Conservation (phyloP, 768 basidiomycete genomes). For the Kwoniella botswanensis region DNA sequence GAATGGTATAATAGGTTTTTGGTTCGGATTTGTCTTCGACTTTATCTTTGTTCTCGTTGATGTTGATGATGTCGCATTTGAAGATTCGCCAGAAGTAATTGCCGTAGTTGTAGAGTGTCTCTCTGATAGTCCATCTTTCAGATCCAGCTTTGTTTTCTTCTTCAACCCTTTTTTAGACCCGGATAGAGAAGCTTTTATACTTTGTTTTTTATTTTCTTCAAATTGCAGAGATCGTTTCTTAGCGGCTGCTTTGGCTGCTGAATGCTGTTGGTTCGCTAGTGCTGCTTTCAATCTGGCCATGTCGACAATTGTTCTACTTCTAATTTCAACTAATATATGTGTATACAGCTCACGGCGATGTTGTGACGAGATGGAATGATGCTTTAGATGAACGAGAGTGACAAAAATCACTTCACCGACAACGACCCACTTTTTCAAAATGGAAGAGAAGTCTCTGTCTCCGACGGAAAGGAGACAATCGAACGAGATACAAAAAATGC, state of each 20-base stretch:
- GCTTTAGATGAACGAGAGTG: too few relatives aligned
- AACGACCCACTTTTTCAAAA: too few relatives aligned
- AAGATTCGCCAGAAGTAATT: background rate
- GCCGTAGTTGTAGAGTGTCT: background rate
- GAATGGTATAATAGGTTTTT: slow-evolving; percentile 43
- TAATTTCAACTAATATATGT: too few relatives aligned
- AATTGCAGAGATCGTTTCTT: slow-evolving; percentile 21
- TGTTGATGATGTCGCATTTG: background rate
- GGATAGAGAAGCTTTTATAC: slow-evolving; percentile 26
- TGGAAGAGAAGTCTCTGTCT: too few relatives aligned
- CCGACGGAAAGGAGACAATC: too few relatives aligned
- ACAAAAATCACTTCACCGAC: too few relatives aligned
- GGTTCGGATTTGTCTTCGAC: slow-evolving; percentile 20
- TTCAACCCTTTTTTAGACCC: slow-evolving; percentile 31
- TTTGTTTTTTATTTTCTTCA: slow-evolving; percentile 27
- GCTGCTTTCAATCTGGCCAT: slow-evolving; percentile 33
- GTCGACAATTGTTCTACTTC: too few relatives aligned
- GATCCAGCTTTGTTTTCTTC: slow-evolving; percentile 6
- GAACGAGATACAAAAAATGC: background rate
- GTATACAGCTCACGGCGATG: too few relatives aligned
- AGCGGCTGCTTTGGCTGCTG: slow-evolving; percentile 20
- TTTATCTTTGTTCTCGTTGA: background rate
- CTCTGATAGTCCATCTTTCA: background rate
- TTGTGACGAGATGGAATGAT: too few relatives aligned
- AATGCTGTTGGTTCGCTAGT: slow-evolving; percentile 25